Percentiles rank a stretch among this genome's conserved stretches.
phyloP scores from a whole-genome alignment of 139 green algal species.

The Ettlia oleoabundans region DNA sequence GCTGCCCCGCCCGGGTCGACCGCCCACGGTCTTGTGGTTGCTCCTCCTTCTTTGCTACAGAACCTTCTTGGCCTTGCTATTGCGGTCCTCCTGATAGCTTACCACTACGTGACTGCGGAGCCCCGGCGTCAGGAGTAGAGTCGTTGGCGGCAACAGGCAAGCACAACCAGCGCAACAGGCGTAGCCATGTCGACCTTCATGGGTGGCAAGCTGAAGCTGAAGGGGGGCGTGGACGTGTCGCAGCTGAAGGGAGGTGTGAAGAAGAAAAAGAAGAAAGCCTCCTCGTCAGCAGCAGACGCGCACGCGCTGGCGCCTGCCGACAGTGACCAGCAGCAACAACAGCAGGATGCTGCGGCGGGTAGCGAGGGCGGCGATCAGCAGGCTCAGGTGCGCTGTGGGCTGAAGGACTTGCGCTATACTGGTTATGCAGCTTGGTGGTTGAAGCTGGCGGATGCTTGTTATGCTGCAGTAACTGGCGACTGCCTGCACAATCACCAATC shows the following conservation, averaged over 20 bases:
- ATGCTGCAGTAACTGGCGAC: too few relatives aligned
- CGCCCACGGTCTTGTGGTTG: too few relatives aligned
- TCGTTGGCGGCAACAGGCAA: background rate
- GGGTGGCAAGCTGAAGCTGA: slow-evolving; percentile 90
- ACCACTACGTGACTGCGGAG: slow-evolving; percentile 77
- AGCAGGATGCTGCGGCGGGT: background rate
- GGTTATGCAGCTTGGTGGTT: too few relatives aligned
- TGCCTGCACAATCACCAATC: too few relatives aligned
- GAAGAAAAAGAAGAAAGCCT: slow-evolving; percentile 90
- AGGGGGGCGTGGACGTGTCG: slow-evolving; percentile 66
- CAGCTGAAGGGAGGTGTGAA: slow-evolving; percentile 55
- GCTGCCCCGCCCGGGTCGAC: too few relatives aligned
- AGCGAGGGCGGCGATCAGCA: background rate
- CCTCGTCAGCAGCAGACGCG: background rate
- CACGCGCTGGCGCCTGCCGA: background rate
- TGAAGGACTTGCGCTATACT: too few relatives aligned
- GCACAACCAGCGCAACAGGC: too few relatives aligned
- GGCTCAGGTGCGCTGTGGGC: too few relatives aligned
- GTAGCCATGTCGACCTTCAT: slow-evolving; percentile 69
- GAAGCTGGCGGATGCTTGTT: too few relatives aligned
- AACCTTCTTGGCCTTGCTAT: slow-evolving; percentile 77
- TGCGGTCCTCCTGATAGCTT: slow-evolving; percentile 75
- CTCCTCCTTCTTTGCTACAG: too few relatives aligned
- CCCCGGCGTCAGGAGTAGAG: background rate
- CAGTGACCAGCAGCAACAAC: background rate